These are phyloP conservation scores for Geotrichum citri-aurantii DNA, from an alignment of 1,139 yeast species.

Conservation along the genomic window DNA sequence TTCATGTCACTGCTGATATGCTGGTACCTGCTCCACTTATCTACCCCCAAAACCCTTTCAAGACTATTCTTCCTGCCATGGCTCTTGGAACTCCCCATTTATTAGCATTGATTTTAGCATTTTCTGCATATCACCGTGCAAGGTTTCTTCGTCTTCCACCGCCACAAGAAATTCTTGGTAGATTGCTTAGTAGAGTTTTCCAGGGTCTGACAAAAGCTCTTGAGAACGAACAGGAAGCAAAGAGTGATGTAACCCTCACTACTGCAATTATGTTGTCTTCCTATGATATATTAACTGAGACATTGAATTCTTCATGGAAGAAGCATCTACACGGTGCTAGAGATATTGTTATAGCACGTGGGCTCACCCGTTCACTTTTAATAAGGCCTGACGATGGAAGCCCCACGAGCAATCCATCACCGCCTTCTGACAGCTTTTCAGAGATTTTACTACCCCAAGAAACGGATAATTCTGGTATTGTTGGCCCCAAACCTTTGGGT, in stretches of 20 bases:
- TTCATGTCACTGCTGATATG: slow-evolving; percentile 54
- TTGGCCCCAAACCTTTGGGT: slow-evolving; percentile 29
- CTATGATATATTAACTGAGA: slow-evolving; percentile 50
- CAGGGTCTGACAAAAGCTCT: slow-evolving; percentile 50
- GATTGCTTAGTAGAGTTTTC: slow-evolving; percentile 51
- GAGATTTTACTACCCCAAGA: not conserved
- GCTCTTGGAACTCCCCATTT: slow-evolving; percentile 55
- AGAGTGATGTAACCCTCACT: slow-evolving; percentile 63
- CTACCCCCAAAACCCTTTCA: slow-evolving; percentile 63
- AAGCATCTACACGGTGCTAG: slow-evolving; percentile 66
- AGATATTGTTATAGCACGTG: slow-evolving; percentile 58
- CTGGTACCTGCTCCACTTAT: slow-evolving; percentile 63
- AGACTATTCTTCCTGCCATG: slow-evolving; percentile 58
- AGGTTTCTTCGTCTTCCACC: slow-evolving; percentile 33
- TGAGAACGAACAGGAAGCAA: slow-evolving; percentile 48
- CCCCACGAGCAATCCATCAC: not conserved
- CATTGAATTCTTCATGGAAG: slow-evolving; percentile 31
- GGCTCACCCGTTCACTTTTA: slow-evolving; percentile 33
- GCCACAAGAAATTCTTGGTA: slow-evolving; percentile 46
- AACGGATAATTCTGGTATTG: not conserved
- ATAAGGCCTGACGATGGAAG: not conserved
- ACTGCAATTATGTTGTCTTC: slow-evolving; percentile 58
- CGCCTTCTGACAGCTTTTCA: not conserved
- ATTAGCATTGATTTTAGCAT: slow-evolving; percentile 58
- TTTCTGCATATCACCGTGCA: slow-evolving; percentile 51